Percentiles rank a stretch among this genome's conserved stretches.
Evolutionary conservation across 148 eudicot species (phyloP).

Genomic region (Vaccinium corymbosum): DNA sequence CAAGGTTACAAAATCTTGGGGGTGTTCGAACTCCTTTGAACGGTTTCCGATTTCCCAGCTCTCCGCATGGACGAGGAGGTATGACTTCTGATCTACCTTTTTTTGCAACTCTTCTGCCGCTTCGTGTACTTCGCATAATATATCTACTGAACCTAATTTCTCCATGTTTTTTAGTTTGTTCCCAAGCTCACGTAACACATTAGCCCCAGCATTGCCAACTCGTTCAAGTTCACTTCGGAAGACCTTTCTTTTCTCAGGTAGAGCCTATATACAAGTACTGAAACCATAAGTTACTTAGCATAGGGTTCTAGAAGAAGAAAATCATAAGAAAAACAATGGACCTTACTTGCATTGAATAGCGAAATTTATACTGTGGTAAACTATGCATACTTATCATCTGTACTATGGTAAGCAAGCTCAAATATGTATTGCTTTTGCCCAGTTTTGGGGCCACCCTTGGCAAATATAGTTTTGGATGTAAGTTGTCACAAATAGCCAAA

Average conservation of each 20-base stretch:
- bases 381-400: neutral
- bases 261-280: constrained; percentile 48
- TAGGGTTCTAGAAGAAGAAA: constrained; percentile 3
- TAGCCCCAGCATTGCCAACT: constrained; percentile 78
- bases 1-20: constrained; percentile 27
- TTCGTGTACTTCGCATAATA: constrained; percentile 53
- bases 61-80: constrained; percentile 69
- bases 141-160: constrained; percentile 45
- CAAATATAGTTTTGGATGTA: neutral
- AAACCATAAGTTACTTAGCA: neutral
- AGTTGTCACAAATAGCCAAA: neutral
- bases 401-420: neutral
- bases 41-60: constrained; percentile 62
- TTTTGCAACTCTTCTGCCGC: constrained; percentile 72
- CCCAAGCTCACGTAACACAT: constrained; percentile 68
- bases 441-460: neutral
- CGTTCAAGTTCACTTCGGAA: constrained; percentile 64
- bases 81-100: constrained; percentile 68
- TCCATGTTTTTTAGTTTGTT: constrained; percentile 69
- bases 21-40: constrained; percentile 21
- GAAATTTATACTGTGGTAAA: neutral
- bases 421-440: neutral
- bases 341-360: neutral
- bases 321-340: neutral
- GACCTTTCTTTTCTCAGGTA: constrained; percentile 68